Base-by-base conservation (phyloP, 306 rosid genomes). In the Ormosia semicastrata region DNA sequence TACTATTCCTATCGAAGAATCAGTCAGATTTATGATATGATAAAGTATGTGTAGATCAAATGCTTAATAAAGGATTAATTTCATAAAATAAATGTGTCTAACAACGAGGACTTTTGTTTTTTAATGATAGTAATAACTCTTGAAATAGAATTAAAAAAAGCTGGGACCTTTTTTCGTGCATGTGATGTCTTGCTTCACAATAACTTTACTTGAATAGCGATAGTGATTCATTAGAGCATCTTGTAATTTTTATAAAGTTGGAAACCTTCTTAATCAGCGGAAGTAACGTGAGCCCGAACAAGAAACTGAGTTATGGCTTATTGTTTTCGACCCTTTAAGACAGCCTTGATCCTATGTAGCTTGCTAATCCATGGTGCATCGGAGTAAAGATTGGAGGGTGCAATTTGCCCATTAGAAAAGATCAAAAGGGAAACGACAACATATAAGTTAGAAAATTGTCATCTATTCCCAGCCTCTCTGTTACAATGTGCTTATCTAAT, bases 1-100 rank as follows among this genome's bases (percentile, higher is more conserved):
- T 81, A 50, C 69, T 66, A 83, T 83, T 80, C 83, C 76, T 78
- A 84, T 80, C 50, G 76, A 92, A 88, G 94, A 92, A 90, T 87
- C 84, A 34, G 87, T 88, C 90, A 85, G 89, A 85, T 46, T 80
- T 70, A 49, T 66, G 71, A 47, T 76, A 15, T 70, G 85, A 79
- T 66, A 47, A 81, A 75, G 60, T 29, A 66, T 87, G 62, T 65
- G 76, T 74, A 11, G 3, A 75, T 79, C 46, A 67, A 73, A 82
- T 58, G 69, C 63, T 79, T 46, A 30, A 58, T 37, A 52, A 65
- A 58, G 4, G 37, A 73, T 59, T 41, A 71, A 54, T 62, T 59
- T 41, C 64, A 54, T 62, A 54, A 79, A 29, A 13, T 32, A 67
- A 58, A 46, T 46, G 33, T 18, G 37, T 82, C 76, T 37, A 68